A percentile compares a stretch with the other conserved stretches of the same genome.
Evolutionary conservation across 2,329 filamentous ascomycete species (phyloP).

Genomic region (Cladosporium sp.): DNA sequence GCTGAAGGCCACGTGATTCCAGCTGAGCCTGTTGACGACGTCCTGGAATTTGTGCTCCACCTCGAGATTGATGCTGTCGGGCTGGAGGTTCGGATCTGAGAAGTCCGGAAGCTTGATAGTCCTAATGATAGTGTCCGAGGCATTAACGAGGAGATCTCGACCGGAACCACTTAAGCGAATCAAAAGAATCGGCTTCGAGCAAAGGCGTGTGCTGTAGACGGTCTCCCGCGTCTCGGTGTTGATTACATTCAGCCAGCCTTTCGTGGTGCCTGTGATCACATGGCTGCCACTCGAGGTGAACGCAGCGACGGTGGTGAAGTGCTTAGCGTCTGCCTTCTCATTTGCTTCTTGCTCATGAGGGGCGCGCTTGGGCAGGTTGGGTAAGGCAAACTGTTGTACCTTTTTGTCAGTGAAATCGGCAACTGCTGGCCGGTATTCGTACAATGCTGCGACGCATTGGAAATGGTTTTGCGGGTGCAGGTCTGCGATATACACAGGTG

Average conservation of each 20-base stretch:
- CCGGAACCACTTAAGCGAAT: slow-evolving; percentile 80
- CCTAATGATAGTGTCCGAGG: slow-evolving; percentile 88
- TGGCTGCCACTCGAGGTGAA: slow-evolving; percentile 82
- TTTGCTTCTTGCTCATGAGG: slow-evolving; percentile 64
- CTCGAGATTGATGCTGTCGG: slow-evolving; percentile 79
- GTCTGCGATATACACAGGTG: slow-evolving; percentile 92
- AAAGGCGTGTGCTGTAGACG: slow-evolving; percentile 84
- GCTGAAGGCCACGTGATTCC: slow-evolving; percentile 96
- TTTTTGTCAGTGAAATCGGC: slow-evolving; percentile 58
- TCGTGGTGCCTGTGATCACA: slow-evolving; percentile 87
- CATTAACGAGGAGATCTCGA: slow-evolving; percentile 82
- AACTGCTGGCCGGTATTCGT: slow-evolving; percentile 85
- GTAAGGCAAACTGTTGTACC: slow-evolving; percentile 63
- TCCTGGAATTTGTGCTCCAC: slow-evolving; percentile 98
- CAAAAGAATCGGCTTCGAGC: slow-evolving; percentile 79
- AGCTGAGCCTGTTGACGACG: slow-evolving; percentile 86
- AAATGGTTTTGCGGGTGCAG: slow-evolving; percentile 83
- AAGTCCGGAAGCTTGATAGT: slow-evolving; percentile 84
- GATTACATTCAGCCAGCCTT: slow-evolving; percentile 94
- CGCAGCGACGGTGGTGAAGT: slow-evolving; percentile 86
- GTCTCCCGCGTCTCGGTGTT: slow-evolving; percentile 73
- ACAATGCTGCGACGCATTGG: slow-evolving; percentile 83
- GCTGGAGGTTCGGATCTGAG: slow-evolving; percentile 57
- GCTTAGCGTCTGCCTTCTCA: slow-evolving; percentile 90
- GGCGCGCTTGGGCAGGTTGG: slow-evolving; percentile 73